A percentile compares a stretch with the other conserved stretches of the same genome.
Evolutionary conservation across 2,329 filamentous ascomycete species (phyloP).

Genomic region (Colletotrichum sp.): DNA sequence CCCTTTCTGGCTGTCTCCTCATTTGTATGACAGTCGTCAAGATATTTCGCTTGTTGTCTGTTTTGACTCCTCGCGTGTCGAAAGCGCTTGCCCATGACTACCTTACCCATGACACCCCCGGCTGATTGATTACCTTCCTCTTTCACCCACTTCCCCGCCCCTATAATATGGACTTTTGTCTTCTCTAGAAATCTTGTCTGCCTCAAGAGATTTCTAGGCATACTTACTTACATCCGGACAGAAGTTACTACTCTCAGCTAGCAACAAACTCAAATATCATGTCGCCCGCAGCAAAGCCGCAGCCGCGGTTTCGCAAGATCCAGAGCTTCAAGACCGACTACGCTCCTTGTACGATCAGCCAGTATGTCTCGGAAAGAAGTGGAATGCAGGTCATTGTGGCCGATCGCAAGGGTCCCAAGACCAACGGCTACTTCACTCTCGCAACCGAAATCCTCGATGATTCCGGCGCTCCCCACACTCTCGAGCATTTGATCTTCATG

Average conservation of each 20-base stretch:
- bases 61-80: background rate
- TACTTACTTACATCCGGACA: background rate
- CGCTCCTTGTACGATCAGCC: constrained; percentile 84
- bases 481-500: constrained; percentile 87
- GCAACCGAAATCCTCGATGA: constrained; percentile 98
- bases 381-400: constrained; percentile 95
- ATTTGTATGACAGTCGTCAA: background rate
- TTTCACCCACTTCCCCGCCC: background rate
- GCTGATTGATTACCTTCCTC: background rate
- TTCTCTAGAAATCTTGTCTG: background rate
- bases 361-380: constrained; percentile 94
- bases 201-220: background rate
- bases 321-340: constrained; percentile 91
- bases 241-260: background rate
- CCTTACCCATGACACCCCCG: background rate
- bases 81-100: background rate
- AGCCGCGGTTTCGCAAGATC: constrained; percentile 76
- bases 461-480: constrained; percentile 86
- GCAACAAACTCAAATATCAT: constrained; percentile 44
- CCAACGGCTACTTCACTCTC: constrained; percentile 92
- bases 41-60: background rate
- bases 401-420: constrained; percentile 91
- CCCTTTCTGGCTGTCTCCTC: background rate
- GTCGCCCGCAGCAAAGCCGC: constrained; percentile 50
- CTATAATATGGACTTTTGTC: background rate